Evolutionary conservation across 768 basidiomycete genomes (phyloP), one percentile per base, ranked within the genome.

Genomic region (Mrakia gelida): DNA sequence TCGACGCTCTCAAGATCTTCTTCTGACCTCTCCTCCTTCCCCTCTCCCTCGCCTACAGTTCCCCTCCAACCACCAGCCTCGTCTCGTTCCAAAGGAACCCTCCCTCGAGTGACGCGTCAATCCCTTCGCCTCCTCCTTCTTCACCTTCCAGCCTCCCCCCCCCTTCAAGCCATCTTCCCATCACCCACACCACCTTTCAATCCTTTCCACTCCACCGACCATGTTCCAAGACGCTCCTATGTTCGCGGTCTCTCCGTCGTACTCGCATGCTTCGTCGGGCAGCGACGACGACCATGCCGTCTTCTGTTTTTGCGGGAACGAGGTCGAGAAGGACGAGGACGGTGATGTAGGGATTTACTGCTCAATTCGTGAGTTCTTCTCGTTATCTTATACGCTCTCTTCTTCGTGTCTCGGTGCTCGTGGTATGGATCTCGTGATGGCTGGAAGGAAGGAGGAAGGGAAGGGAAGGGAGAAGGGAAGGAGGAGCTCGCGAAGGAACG

Each of bases 241-340:
- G 54, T 67, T 38, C 34, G 26, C 71, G 2, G 26, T 71, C 62
- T 73, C 71, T 28, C 52, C 63, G 0, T 34, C 52, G 6, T 62
- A n/a, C 30, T 71, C 62, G 54, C 30, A 18, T 0, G 49, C 30
- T 73, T 62, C 56, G n/a, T 8, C 16, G 9, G 41, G 63, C 8
- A 30, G 54, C 45, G 67, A 61, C 67, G 68, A 63, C 49, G 76
- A 45, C 32, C 67, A 71, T 28, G 34, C 59, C 26, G 77, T 73
- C 63, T 78, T 78, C 32, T 78, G 77, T 63, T 78, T 74, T 67
- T 78, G 77, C 30, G 77, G 77, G 23, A 43, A 75, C 54, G 77
- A 78, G 77, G 72, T 73, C 34, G 72, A 52, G 10, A 49, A 45
- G 23, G 77, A 75, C 34, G 63, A 67, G n/a, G 77, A 74, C 13